Conservation (phyloP, 2,329 filamentous ascomycete species). For the Alternaria arbusti region DNA sequence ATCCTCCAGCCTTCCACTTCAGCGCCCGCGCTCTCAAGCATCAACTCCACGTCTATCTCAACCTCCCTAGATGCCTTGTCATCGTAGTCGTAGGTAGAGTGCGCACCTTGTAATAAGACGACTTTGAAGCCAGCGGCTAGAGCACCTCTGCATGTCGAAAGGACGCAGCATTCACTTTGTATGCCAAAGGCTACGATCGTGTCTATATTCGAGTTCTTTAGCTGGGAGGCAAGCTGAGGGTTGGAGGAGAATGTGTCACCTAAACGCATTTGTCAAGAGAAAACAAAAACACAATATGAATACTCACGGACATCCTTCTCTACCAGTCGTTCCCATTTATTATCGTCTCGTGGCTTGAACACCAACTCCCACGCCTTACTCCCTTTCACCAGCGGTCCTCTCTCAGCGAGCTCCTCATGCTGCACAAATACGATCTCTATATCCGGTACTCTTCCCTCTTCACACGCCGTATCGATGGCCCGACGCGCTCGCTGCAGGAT, state of each 20-base stretch:
- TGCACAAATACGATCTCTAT: neutral
- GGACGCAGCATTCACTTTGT: conserved; percentile 22
- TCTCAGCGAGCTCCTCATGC: neutral
- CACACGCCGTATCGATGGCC: neutral
- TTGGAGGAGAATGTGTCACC: neutral
- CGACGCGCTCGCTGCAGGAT: neutral
- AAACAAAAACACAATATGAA: too few relatives aligned
- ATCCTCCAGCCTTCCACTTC: neutral
- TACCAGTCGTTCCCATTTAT: neutral
- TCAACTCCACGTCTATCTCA: neutral
- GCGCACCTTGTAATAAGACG: neutral
- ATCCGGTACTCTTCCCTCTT: neutral
- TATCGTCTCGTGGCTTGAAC: neutral
- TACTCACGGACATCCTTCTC: neutral
- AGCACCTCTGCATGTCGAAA: conserved; percentile 13
- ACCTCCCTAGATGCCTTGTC: neutral
- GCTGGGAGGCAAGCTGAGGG: neutral
- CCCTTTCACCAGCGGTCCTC: neutral
- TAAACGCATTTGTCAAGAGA: neutral
- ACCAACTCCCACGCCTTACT: neutral
- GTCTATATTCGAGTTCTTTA: neutral
- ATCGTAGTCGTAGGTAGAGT: neutral
- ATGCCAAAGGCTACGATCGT: conserved; percentile 16
- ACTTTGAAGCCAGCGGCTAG: conserved; percentile 5
- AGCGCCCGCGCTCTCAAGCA: neutral